Evolutionary conservation across 768 basidiomycete species (phyloP).

Genomic region (Boletus rufocinnamomeus): DNA sequence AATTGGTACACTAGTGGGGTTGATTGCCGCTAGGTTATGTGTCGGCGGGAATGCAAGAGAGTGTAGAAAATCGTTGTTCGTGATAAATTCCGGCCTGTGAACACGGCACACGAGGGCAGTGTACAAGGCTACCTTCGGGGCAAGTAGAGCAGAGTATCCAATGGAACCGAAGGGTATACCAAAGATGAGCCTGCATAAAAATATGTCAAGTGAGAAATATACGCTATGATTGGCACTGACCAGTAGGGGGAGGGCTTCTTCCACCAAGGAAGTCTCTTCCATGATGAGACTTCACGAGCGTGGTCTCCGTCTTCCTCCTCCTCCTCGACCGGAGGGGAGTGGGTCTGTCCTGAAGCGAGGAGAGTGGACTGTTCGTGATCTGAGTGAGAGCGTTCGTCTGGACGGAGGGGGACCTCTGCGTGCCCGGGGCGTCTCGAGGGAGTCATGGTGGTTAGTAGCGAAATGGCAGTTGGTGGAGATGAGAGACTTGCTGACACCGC

Average conservation of each 20-base stretch:
- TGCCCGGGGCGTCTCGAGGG: conserved; percentile 1
- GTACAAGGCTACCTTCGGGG: conserved; percentile 73
- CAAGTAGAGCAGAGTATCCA: conserved; percentile 57
- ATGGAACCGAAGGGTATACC: conserved; percentile 56
- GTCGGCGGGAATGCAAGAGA: neutral
- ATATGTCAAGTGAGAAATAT: neutral
- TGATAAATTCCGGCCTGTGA: conserved; percentile 57
- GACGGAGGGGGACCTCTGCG: conserved; percentile 39
- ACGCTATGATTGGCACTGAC: conserved; percentile 41
- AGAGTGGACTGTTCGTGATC: conserved; percentile 41
- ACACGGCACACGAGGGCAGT: conserved; percentile 72
- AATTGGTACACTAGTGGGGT: neutral
- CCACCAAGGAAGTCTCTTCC: conserved; percentile 64
- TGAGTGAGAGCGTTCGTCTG: conserved; percentile 48
- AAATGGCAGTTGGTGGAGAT: neutral
- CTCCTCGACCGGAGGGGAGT: conserved; percentile 14
- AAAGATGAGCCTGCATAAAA: conserved; percentile 48
- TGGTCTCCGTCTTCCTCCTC: conserved; percentile 33
- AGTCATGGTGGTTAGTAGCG: conserved; percentile 20
- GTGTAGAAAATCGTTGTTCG: neutral
- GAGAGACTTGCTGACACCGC: neutral
- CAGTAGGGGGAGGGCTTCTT: conserved; percentile 72
- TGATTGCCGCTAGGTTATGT: neutral
- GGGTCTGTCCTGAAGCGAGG: conserved; percentile 15
- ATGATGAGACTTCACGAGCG: conserved; percentile 27